A percentile compares a stretch with the other conserved stretches of the same genome.
Evolutionary conservation across 202 grass and related monocot species (phyloP).

Genomic region (Eragrostis tef): DNA sequence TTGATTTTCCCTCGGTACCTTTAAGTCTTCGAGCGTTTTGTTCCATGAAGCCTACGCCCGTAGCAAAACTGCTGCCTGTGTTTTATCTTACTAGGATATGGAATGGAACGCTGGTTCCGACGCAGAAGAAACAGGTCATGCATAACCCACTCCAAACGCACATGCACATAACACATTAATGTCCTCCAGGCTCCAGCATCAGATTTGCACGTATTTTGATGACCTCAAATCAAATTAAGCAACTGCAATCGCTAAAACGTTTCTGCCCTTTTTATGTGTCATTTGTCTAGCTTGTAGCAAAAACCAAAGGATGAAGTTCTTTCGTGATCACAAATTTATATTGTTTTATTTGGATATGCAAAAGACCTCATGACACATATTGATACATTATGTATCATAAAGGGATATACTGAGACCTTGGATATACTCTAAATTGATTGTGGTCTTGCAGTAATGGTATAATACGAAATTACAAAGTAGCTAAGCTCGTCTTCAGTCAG

Average conservation of each 20-base stretch:
- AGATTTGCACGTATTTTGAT: constrained; percentile 2
- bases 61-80: no score
- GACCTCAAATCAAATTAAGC: background rate
- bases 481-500: no score
- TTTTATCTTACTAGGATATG: no score
- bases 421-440: no score
- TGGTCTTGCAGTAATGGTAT: no score
- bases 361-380: no score
- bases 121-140: background rate
- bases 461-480: no score
- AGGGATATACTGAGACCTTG: no score
- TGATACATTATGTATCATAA: no score
- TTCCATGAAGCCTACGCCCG: no score
- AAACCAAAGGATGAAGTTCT: background rate
- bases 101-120: background rate
- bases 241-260: background rate
- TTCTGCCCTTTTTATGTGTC: background rate
- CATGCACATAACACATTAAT: background rate
- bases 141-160: background rate
- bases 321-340: background rate
- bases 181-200: background rate
- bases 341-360: background rate
- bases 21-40: no score
- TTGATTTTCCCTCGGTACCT: no score
- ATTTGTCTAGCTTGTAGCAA: background rate